Percentiles rank a stretch among this genome's conserved stretches.
Conservation (phyloP, 2,329 filamentous ascomycete species). For the Ceratocystis alfenasii region DNA sequence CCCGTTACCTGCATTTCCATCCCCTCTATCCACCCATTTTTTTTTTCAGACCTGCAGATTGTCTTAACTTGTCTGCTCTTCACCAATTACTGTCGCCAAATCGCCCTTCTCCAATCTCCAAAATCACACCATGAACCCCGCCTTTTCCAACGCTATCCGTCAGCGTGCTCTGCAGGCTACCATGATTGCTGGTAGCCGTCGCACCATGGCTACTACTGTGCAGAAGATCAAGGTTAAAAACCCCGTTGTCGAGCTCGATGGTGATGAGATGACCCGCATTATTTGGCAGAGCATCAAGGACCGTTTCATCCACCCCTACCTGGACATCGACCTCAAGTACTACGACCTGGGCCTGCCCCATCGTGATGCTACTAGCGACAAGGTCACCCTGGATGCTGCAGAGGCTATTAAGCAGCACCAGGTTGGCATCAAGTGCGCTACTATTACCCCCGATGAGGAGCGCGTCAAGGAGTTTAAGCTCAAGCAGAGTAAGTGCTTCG, state of each 20-base stretch:
- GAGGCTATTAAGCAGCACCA: slow-evolving; percentile 99
- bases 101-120: slow-evolving; percentile 1
- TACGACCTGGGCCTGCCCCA: slow-evolving; percentile 89
- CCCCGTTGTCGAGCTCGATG: slow-evolving; percentile 93
- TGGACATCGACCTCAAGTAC: slow-evolving; percentile 97
- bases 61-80: not conserved
- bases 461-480: slow-evolving; percentile 96
- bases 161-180: slow-evolving; percentile 22
- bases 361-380: slow-evolving; percentile 89
- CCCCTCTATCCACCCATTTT: not conserved
- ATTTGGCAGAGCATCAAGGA: slow-evolving; percentile 99
- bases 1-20: not conserved
- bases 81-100: not conserved
- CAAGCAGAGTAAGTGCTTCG: slow-evolving; percentile 67
- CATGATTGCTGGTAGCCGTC: slow-evolving; percentile 23
- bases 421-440: slow-evolving; percentile 97
- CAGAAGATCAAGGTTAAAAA: slow-evolving; percentile 99
- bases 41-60: slow-evolving; percentile 1
- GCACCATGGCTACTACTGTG: slow-evolving; percentile 43
- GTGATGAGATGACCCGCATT: slow-evolving; percentile 92
- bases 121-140: slow-evolving; percentile 17
- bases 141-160: slow-evolving; percentile 21
- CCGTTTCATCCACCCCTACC: slow-evolving; percentile 92
- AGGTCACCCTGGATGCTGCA: slow-evolving; percentile 89
- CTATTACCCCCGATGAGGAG: slow-evolving; percentile 94